phyloP scores from a whole-genome alignment of 441 rosid species.

The Erysimum cheiri region DNA sequence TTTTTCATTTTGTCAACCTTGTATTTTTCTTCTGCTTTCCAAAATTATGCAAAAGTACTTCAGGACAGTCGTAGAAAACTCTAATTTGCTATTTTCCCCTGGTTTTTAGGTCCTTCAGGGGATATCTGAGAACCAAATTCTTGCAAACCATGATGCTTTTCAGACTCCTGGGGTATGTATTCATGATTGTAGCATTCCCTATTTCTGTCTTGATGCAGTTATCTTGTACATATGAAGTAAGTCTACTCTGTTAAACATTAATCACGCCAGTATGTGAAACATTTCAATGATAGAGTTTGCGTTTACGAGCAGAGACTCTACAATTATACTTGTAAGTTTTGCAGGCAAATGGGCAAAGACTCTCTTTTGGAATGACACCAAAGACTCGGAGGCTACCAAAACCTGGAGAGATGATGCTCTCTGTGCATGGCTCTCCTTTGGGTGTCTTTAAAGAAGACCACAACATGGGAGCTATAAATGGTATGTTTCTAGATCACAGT shows the following conservation, averaged over 20 bases:
- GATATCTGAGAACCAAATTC: constrained; percentile 55
- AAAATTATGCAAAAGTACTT: constrained; percentile 11
- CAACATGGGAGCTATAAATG: constrained; percentile 85
- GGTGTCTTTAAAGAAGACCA: constrained; percentile 84
- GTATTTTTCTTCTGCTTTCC: background rate
- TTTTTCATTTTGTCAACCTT: background rate
- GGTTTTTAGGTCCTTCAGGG: constrained; percentile 61
- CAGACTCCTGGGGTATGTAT: constrained; percentile 80
- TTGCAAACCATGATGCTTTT: constrained; percentile 56
- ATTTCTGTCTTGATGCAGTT: constrained; percentile 8
- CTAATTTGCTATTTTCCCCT: constrained; percentile 5
- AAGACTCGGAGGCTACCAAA: constrained; percentile 77
- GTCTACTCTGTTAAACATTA: constrained; percentile 5
- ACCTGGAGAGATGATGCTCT: constrained; percentile 86
- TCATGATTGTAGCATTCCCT: constrained; percentile 9
- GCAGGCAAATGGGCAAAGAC: constrained; percentile 76
- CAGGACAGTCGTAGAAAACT: background rate
- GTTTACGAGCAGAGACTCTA: constrained; percentile 11
- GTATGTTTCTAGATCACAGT: constrained; percentile 48
- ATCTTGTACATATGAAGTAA: background rate
- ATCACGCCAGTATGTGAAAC: background rate
- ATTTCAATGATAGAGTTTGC: background rate
- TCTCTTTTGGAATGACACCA: constrained; percentile 92
- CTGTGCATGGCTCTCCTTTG: constrained; percentile 89
- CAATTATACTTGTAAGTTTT: constrained; percentile 11